These are phyloP conservation scores for Elongisporangium senticosum DNA, from an alignment of 352 stramenopile species.

Conservation along the genomic window DNA sequence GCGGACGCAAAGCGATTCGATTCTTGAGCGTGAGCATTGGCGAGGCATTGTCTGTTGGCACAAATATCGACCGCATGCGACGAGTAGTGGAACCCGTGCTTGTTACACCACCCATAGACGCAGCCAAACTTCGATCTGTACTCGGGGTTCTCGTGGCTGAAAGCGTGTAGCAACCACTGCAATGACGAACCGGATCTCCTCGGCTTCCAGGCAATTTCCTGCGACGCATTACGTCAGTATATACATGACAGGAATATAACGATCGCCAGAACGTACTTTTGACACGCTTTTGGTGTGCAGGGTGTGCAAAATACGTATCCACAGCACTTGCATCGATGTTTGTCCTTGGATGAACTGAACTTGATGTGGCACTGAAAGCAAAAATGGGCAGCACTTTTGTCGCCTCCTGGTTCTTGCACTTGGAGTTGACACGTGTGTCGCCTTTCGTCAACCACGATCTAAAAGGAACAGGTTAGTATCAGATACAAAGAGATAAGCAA, in stretches of 20 bases:
- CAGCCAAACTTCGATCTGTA: slow-evolving; percentile 38
- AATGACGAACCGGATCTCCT: slow-evolving; percentile 67
- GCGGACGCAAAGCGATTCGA: slow-evolving; percentile 57
- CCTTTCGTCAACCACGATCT: slow-evolving; percentile 56
- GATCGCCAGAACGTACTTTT: slow-evolving; percentile 27
- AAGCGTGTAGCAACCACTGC: slow-evolving; percentile 72
- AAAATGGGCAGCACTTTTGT: slow-evolving; percentile 61
- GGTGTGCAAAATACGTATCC: slow-evolving; percentile 76
- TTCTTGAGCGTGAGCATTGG: slow-evolving; percentile 51
- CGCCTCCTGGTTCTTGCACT: slow-evolving; percentile 74
- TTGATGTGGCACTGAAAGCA: slow-evolving; percentile 75
- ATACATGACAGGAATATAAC: not conserved
- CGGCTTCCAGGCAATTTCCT: slow-evolving; percentile 58
- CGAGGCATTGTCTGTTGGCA: slow-evolving; percentile 17
- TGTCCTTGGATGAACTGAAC: slow-evolving; percentile 50
- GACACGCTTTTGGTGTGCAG: slow-evolving; percentile 74
- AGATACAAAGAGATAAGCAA: not conserved
- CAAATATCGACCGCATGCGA: slow-evolving; percentile 63
- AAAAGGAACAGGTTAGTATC: not conserved
- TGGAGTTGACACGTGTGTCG: slow-evolving; percentile 58
- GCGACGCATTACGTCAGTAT: not conserved
- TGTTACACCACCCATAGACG: slow-evolving; percentile 17
- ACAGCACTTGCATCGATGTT: slow-evolving; percentile 78
- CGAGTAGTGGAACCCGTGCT: slow-evolving; percentile 26
- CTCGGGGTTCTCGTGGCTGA: slow-evolving; percentile 57